phyloP scores from a whole-genome alignment of 768 basidiomycete species.

The Leccinum obscurum region DNA sequence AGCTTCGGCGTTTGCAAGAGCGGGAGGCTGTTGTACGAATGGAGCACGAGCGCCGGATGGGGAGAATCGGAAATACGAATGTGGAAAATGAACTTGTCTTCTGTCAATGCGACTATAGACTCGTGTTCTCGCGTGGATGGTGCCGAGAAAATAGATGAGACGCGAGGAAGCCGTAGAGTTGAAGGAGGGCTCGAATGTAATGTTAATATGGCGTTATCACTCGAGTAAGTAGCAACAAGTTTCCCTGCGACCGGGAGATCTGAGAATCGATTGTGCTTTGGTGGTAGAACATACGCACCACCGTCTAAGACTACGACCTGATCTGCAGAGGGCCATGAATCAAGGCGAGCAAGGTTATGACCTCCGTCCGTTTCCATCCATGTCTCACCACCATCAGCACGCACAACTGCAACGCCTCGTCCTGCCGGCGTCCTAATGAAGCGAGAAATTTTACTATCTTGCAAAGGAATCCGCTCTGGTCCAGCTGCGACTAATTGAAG shows the following conservation, averaged over 20 bases:
- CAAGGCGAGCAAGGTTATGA: slow-evolving; percentile 46
- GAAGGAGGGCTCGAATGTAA: slow-evolving; percentile 51
- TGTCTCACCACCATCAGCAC: slow-evolving; percentile 59
- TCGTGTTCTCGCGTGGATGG: slow-evolving; percentile 54
- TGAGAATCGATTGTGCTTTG: slow-evolving; percentile 2
- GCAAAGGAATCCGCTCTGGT: slow-evolving; percentile 40
- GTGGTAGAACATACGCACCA: slow-evolving; percentile 42
- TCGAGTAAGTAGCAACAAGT: slow-evolving; percentile 60
- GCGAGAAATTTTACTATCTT: slow-evolving; percentile 54
- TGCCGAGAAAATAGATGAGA: slow-evolving; percentile 65
- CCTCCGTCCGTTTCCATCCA: slow-evolving; percentile 57
- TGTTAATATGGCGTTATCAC: slow-evolving; percentile 45
- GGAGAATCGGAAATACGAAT: slow-evolving; percentile 43
- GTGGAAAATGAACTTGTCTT: slow-evolving; percentile 58
- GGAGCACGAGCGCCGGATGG: slow-evolving; percentile 42
- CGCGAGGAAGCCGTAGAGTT: slow-evolving; percentile 45
- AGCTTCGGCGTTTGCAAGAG: slow-evolving; percentile 45
- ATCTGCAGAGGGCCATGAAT: slow-evolving; percentile 58
- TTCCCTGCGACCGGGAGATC: slow-evolving; percentile 40
- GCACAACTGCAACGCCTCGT: slow-evolving; percentile 66
- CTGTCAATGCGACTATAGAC: slow-evolving; percentile 65
- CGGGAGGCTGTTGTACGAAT: slow-evolving; percentile 54
- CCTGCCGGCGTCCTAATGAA: slow-evolving; percentile 83
- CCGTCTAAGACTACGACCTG: slow-evolving; percentile 68
- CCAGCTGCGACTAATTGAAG: slow-evolving; percentile 45